Evolutionary conservation across 2,329 filamentous ascomycete species (phyloP).

Genomic region (Aspergillus neoniger): DNA sequence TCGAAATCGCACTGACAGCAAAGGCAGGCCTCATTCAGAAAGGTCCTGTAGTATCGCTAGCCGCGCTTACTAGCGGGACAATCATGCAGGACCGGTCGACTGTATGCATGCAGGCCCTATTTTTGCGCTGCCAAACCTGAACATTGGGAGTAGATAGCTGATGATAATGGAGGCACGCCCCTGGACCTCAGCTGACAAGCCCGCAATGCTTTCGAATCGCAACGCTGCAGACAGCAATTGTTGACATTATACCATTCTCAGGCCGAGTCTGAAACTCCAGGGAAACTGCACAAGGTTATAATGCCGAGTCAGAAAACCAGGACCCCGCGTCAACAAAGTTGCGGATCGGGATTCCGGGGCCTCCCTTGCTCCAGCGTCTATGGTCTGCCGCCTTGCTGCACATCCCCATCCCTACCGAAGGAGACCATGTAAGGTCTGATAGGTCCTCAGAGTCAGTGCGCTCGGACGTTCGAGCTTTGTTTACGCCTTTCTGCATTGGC

Average conservation of each 20-base stretch:
- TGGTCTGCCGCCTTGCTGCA: conserved; percentile 30
- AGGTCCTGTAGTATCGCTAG: neutral
- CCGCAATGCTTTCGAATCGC: neutral
- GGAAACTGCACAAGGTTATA: neutral
- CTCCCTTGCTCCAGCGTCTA: conserved; percentile 36
- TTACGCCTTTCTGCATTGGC: conserved; percentile 41
- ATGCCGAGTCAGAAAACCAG: neutral
- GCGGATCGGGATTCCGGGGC: conserved; percentile 21
- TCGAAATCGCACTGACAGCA: neutral
- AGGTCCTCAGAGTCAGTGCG: conserved; percentile 38
- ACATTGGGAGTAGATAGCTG: neutral
- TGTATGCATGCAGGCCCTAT: neutral
- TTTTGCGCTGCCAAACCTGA: neutral
- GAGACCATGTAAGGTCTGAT: conserved; percentile 43
- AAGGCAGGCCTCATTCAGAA: no score
- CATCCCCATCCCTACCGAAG: conserved; percentile 37
- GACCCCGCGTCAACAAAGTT: conserved; percentile 12
- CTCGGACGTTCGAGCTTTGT: conserved; percentile 35
- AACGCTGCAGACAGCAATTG: neutral
- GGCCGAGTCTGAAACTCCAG: neutral
- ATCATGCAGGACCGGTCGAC: neutral
- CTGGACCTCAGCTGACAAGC: no score
- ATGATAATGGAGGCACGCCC: no score
- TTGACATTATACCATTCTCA: conserved; percentile 2
- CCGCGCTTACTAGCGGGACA: neutral